Percentiles rank a stretch among this genome's conserved stretches.
phyloP scores from a whole-genome alignment of 2,329 filamentous ascomycete genomes.

The Canariomyces notabilis region DNA sequence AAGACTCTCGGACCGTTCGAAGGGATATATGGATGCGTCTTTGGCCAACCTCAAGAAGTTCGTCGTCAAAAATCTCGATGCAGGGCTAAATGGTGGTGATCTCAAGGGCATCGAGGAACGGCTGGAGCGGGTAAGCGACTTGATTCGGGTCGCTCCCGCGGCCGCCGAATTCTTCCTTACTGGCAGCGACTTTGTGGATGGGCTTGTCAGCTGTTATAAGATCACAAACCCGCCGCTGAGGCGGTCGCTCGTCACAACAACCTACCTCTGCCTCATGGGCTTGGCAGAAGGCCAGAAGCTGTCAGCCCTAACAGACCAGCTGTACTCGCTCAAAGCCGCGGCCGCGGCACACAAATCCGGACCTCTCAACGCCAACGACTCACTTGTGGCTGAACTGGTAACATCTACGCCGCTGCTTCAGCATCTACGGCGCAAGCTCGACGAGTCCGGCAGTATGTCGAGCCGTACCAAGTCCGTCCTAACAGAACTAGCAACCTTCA shows the following conservation, averaged over 20 bases:
- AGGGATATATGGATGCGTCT: constrained; percentile 46
- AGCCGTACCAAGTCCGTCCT: constrained; percentile 57
- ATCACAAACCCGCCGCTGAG: constrained; percentile 60
- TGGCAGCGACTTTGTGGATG: constrained; percentile 83
- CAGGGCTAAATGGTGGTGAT: constrained; percentile 48
- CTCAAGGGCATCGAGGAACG: constrained; percentile 49
- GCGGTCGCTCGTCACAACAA: constrained; percentile 63
- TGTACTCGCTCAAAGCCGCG: constrained; percentile 72
- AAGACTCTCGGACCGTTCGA: constrained; percentile 48
- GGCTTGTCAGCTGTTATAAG: constrained; percentile 60
- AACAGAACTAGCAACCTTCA: constrained; percentile 54
- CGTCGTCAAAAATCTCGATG: constrained; percentile 59
- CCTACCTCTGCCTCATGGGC: constrained; percentile 70
- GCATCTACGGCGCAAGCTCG: constrained; percentile 53
- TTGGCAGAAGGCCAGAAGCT: constrained; percentile 64
- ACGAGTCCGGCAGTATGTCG: constrained; percentile 44
- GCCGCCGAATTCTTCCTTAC: constrained; percentile 63
- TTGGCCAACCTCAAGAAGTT: constrained; percentile 56
- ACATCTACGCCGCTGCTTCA: constrained; percentile 72
- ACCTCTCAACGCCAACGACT: constrained; percentile 55
- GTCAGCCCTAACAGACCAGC: constrained; percentile 72
- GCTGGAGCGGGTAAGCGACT: constrained; percentile 55
- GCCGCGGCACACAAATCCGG: constrained; percentile 59
- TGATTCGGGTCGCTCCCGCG: constrained; percentile 57
- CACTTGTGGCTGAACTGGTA: constrained; percentile 75